Base-by-base conservation (phyloP, 345 rosid species). In the Rhodomyrtus tomentosa region DNA sequence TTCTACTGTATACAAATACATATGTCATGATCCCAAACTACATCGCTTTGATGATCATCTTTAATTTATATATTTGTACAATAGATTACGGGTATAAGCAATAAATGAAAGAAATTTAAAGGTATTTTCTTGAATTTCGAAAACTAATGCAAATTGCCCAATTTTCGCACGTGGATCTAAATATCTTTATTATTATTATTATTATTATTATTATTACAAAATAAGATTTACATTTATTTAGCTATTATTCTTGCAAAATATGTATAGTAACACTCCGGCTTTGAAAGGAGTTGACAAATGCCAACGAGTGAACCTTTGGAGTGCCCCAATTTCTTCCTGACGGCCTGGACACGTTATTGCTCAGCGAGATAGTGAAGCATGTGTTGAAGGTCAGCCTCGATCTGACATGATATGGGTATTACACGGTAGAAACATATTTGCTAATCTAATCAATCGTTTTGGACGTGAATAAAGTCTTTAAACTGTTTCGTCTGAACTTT, bases 281-380 rank as follows among this genome's bases (percentile, higher is more conserved):
- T 48, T 48, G 50, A 48, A 48, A 48, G 50, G 50, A 13, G 50
- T 48, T 48, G 50, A 12, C 13, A 48, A 48, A 48, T 48, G 12
- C 13, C 12, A 48, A 48, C 10, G 50, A 48, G 50, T 11, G 13
- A 49, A 10, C 50, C 50, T 49, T 49, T 49, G 96, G 98, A 96
- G 79, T 95, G 98, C 87, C 98, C 96, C 2, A 96, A 96, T 84
- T 95, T 96, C 76, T 96, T 84, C 82, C 97, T 98, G 53, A 83
- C n/a, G 97, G 98, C 25, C 81, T 93, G 89, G 97, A 95, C 79
- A 73, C 87, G 5, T 87, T 83, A 58, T 88, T 86, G 1, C 4
- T 20, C 1, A 88, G 91, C 21, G 22, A 50, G 38, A 56, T 86
- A n/a, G 83, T 89, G 38, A 94, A 92, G 73, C 92, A 93, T 74